phyloP scores from a whole-genome alignment of 495 filamentous ascomycete species.

The Xylaria grammica region DNA sequence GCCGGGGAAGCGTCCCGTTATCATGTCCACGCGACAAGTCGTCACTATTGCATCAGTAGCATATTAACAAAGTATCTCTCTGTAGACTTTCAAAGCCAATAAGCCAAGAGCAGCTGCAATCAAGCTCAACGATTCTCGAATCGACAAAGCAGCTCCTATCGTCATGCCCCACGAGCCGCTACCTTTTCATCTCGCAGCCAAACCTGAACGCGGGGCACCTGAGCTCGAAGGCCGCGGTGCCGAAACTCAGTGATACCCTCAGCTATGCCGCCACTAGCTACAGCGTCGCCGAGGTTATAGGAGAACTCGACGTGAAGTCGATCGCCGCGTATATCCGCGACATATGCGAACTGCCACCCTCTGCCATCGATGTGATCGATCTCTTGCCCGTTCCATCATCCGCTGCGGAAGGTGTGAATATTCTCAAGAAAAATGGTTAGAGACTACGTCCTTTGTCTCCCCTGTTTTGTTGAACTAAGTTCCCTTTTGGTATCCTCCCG shows the following conservation, averaged over 20 bases:
- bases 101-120: slow-evolving; percentile 49
- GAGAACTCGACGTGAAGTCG: slow-evolving; percentile 55
- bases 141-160: slow-evolving; percentile 56
- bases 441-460: background rate
- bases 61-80: slow-evolving; percentile 24
- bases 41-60: slow-evolving; percentile 3
- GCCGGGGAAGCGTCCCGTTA: too few relatives aligned
- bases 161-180: slow-evolving; percentile 74
- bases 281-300: slow-evolving; percentile 66
- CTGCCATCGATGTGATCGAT: slow-evolving; percentile 56
- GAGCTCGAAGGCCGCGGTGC: slow-evolving; percentile 56
- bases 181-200: slow-evolving; percentile 82
- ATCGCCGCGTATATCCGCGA: slow-evolving; percentile 39
- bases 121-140: slow-evolving; percentile 43
- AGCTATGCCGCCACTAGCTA: slow-evolving; percentile 32
- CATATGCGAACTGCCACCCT: slow-evolving; percentile 32
- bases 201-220: slow-evolving; percentile 73
- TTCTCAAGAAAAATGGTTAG: slow-evolving; percentile 68
- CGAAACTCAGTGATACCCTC: slow-evolving; percentile 59
- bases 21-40: slow-evolving; percentile 15
- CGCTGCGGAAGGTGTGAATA: slow-evolving; percentile 49
- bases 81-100: slow-evolving; percentile 38
- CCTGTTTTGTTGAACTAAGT: background rate
- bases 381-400: slow-evolving; percentile 48
- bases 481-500: background rate